Base-by-base conservation (phyloP, 192 early-diverging fungal genomes). In the Backusella sp. region DNA sequence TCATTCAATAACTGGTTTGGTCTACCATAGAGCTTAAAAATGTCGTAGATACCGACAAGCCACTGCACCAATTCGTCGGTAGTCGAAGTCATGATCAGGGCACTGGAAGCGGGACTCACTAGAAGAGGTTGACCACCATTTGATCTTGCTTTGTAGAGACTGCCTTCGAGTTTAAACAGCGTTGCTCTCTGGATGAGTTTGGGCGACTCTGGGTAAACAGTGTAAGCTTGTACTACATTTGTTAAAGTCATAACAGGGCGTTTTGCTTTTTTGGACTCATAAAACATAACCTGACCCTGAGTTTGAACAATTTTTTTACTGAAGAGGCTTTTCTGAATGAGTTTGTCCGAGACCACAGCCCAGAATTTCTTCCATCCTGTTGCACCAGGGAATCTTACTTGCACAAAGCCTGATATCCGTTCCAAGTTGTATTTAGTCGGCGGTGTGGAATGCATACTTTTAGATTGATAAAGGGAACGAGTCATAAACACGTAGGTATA, bases 401-500 rank as follows among this genome's bases (percentile, higher is more conserved):
- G 88, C 14, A 90, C 77, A 74, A 84, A 85, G 6, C 88, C 88
- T 70, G 87, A 86, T 23, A 86, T 81, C 80, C 80, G 84, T 28
- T 62, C 56, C 26, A 62, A 14, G 21, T 84, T 83, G 4, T 21
- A 30, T 6, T 67, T 49, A 32, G 15, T 12, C 11, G n/a, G 85
- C 85, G 23, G 77, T 76, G 65, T 82, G 15, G 21, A 26, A 7
- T 44, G 9, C 42, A 71, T 44, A 1, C 49, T 32, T 30, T 39
- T 19, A 26, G 19, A 23, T 68, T 36, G 28, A 26, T 84, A 85
- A 72, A 76, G 82, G 8, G 84, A 78, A 14, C 84, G 83, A 21
- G 74, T 75, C 17, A 88, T 44, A 6, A 90, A 75, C 0, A 86
- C 88, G 12, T 86, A 80, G 12, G 94, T 92, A 68, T 92, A 95